Evolutionary conservation across 2,329 filamentous ascomycete genomes (phyloP).

Genomic region (Fusarium marasasianum): DNA sequence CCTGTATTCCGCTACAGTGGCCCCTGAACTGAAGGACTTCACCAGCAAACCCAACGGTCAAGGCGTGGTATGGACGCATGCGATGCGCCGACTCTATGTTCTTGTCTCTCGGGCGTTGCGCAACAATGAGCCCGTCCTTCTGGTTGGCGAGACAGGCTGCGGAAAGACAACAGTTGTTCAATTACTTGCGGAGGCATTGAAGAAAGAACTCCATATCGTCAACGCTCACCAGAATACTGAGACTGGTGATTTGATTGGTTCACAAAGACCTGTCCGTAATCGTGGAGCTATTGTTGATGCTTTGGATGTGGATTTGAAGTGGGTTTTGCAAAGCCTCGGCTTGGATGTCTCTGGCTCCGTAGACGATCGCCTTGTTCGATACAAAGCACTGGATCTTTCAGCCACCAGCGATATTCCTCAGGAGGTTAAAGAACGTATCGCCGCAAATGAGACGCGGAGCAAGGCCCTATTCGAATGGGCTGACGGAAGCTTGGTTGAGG

Average conservation of each 20-base stretch:
- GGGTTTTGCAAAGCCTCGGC: slow-evolving; percentile 55
- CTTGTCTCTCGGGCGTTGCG: slow-evolving; percentile 86
- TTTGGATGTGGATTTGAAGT: slow-evolving; percentile 69
- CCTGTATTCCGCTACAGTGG: slow-evolving; percentile 73
- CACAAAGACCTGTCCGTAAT: slow-evolving; percentile 91
- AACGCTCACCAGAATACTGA: slow-evolving; percentile 99
- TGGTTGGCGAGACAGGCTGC: slow-evolving; percentile 96
- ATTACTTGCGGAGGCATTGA: slow-evolving; percentile 82
- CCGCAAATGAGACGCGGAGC: slow-evolving; percentile 65
- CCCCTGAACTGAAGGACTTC: slow-evolving; percentile 64
- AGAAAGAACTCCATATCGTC: slow-evolving; percentile 83
- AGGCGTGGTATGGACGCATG: slow-evolving; percentile 90
- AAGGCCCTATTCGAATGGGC: slow-evolving; percentile 96
- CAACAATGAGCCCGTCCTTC: slow-evolving; percentile 91
- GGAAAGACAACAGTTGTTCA: slow-evolving; percentile 98
- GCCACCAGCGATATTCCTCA: slow-evolving; percentile 59
- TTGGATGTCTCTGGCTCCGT: slow-evolving; percentile 54
- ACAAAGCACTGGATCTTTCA: slow-evolving; percentile 60
- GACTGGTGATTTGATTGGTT: slow-evolving; percentile 95
- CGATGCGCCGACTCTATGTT: slow-evolving; percentile 91
- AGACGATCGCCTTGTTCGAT: slow-evolving; percentile 67
- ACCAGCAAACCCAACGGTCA: slow-evolving; percentile 60
- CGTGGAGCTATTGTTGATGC: slow-evolving; percentile 75
- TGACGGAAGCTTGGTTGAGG: slow-evolving; percentile 90
- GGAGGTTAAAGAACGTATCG: slow-evolving; percentile 58